phyloP scores from a whole-genome alignment of 2,329 filamentous ascomycete genomes.

The Colletotrichum filicis region DNA sequence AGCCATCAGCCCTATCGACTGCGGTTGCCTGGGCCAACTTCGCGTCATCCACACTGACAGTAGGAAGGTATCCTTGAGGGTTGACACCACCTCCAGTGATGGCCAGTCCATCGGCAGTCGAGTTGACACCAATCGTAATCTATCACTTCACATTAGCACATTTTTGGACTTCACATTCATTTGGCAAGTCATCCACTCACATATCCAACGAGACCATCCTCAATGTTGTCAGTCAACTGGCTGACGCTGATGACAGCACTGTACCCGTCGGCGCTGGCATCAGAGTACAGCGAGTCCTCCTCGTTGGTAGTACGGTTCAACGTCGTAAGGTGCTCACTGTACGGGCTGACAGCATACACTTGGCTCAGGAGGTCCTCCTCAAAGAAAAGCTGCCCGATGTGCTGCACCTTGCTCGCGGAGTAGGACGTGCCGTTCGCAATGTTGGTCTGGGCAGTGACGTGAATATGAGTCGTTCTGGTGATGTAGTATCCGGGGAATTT shows the following conservation, averaged over 20 bases:
- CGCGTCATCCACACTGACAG: conserved; percentile 7
- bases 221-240: conserved; percentile 57
- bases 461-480: too few species aligned
- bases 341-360: conserved; percentile 1
- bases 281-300: conserved; percentile 52
- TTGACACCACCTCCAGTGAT: background rate
- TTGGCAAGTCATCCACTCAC: too few species aligned
- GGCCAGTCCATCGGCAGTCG: too few species aligned
- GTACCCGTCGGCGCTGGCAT: conserved; percentile 51
- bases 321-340: conserved; percentile 6
- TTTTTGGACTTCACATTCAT: too few species aligned
- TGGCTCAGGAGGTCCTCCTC: conserved; percentile 8
- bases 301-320: conserved; percentile 19
- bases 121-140: too few species aligned
- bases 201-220: conserved; percentile 46
- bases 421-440: too few species aligned
- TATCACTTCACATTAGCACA: too few species aligned
- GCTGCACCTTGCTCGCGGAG: too few species aligned
- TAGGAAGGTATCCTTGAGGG: conserved; percentile 8
- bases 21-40: conserved; percentile 13
- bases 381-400: background rate
- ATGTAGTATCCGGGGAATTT: too few species aligned
- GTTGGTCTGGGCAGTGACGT: too few species aligned
- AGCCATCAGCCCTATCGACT: conserved; percentile 7
- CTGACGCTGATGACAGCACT: conserved; percentile 65